Conservation (phyloP, 306 rosid species). For the Cucurbita argyrosperma region DNA sequence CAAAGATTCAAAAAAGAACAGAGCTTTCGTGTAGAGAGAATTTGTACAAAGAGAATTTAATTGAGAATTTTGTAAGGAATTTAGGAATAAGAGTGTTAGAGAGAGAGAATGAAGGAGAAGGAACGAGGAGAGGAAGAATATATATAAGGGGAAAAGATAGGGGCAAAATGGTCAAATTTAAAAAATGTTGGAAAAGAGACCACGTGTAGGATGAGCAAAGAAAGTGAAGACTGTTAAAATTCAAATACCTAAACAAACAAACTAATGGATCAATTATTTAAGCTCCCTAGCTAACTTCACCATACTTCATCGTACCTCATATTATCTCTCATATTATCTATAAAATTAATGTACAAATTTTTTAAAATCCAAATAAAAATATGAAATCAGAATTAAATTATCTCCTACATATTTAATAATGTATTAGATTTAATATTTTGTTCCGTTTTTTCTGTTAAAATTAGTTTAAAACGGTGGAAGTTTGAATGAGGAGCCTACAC, state of each 20-base stretch:
- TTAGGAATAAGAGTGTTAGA: background rate
- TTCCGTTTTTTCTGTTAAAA: too few species aligned
- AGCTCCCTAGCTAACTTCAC: too few species aligned
- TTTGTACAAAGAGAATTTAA: constrained; percentile 3
- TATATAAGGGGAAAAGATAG: constrained; percentile 16
- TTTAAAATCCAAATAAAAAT: too few species aligned
- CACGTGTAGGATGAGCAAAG: constrained; percentile 61
- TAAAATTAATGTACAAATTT: too few species aligned
- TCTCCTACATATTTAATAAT: too few species aligned
- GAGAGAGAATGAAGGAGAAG: background rate
- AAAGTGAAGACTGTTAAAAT: background rate
- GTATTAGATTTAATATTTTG: too few species aligned
- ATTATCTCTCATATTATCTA: too few species aligned
- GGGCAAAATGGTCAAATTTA: constrained; percentile 22
- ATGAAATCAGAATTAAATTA: too few species aligned
- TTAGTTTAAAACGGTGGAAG: background rate
- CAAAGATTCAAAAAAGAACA: background rate
- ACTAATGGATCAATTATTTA: too few species aligned
- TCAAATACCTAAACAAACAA: too few species aligned
- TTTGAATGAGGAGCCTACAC: background rate
- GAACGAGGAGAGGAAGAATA: background rate
- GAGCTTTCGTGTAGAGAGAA: background rate
- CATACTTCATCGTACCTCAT: too few species aligned
- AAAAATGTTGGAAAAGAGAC: constrained; percentile 32
- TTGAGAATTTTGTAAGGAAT: background rate